Conservation (phyloP, 2,329 filamentous ascomycete genomes). For the Epichloe aotearoae region DNA sequence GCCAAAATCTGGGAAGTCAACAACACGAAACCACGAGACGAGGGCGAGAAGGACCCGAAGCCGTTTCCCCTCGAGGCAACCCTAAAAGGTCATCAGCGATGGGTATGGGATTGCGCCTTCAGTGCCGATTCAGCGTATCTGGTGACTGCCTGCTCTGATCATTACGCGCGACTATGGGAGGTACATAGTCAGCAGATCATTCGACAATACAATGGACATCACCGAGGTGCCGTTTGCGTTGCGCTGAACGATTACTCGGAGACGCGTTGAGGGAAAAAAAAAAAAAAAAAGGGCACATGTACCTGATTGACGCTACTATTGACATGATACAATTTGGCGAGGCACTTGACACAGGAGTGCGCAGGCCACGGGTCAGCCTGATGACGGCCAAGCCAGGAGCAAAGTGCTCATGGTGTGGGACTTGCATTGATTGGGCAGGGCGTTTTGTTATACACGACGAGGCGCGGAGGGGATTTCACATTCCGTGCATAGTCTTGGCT, state of each 20-base stretch:
- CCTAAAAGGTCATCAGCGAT: conserved; percentile 79
- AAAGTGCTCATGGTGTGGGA: too few species aligned
- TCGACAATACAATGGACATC: conserved; percentile 88
- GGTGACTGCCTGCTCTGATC: conserved; percentile 85
- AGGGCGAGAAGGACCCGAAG: conserved; percentile 28
- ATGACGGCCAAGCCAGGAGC: too few species aligned
- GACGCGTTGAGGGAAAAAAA: conserved; percentile 23
- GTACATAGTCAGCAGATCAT: conserved; percentile 77
- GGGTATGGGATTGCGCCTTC: conserved; percentile 97
- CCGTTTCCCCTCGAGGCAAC: conserved; percentile 75
- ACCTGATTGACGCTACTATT: too few species aligned
- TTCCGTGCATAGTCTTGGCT: neutral
- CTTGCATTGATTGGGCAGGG: neutral
- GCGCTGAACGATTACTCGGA: conserved; percentile 78
- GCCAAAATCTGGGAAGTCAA: conserved; percentile 90
- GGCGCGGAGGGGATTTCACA: neutral
- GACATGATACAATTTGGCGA: too few species aligned
- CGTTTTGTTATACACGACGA: neutral
- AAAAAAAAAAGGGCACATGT: neutral
- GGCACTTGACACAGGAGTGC: too few species aligned
- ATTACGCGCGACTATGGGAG: conserved; percentile 89
- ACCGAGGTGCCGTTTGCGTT: conserved; percentile 82
- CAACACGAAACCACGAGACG: conserved; percentile 45
- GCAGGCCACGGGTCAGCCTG: too few species aligned
- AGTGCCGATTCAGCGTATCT: conserved; percentile 86